A percentile compares a stretch with the other conserved stretches of the same genome.
Evolutionary conservation across 352 stramenopile genomes (phyloP).

Genomic region (Thraustochytrium sp.): DNA sequence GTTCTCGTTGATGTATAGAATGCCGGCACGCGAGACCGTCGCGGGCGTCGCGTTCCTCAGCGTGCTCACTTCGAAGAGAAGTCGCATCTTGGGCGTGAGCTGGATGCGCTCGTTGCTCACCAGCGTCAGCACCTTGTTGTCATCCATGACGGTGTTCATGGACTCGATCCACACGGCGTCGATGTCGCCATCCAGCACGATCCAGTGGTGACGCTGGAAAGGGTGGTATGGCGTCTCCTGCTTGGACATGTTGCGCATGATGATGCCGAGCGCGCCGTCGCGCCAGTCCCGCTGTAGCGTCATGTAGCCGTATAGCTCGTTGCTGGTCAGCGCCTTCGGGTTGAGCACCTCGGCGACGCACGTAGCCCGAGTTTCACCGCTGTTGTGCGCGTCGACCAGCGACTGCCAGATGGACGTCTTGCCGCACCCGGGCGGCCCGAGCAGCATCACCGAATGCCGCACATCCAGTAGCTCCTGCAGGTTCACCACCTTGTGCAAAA

Average conservation of each 20-base stretch:
- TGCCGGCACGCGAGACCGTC: constrained; percentile 90
- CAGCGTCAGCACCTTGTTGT: constrained; percentile 90
- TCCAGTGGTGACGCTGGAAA: constrained; percentile 75
- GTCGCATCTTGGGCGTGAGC: constrained; percentile 85
- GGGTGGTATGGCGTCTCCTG: constrained; percentile 72
- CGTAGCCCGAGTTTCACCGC: constrained; percentile 59
- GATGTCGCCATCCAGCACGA: constrained; percentile 87
- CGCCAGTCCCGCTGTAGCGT: constrained; percentile 89
- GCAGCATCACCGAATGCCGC: constrained; percentile 89
- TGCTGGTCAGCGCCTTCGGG: constrained; percentile 82
- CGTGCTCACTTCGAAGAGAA: constrained; percentile 95
- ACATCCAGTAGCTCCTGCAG: constrained; percentile 93
- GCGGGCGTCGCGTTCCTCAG: constrained; percentile 89
- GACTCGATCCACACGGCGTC: constrained; percentile 93
- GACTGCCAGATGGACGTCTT: constrained; percentile 87
- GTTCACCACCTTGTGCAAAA: constrained; percentile 89
- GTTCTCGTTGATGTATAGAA: constrained; percentile 93
- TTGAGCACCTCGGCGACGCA: constrained; percentile 80
- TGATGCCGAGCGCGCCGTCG: constrained; percentile 82
- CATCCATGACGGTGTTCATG: constrained; percentile 96
- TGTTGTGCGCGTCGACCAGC: constrained; percentile 69
- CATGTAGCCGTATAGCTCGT: constrained; percentile 90
- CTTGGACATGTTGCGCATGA: constrained; percentile 94
- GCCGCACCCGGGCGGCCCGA: constrained; percentile 80
- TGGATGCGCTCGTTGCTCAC: constrained; percentile 95